These are phyloP conservation scores for Basidiobolus meristosporus DNA, from an alignment of 371 early-diverging fungal genomes.

Conservation along the genomic window DNA sequence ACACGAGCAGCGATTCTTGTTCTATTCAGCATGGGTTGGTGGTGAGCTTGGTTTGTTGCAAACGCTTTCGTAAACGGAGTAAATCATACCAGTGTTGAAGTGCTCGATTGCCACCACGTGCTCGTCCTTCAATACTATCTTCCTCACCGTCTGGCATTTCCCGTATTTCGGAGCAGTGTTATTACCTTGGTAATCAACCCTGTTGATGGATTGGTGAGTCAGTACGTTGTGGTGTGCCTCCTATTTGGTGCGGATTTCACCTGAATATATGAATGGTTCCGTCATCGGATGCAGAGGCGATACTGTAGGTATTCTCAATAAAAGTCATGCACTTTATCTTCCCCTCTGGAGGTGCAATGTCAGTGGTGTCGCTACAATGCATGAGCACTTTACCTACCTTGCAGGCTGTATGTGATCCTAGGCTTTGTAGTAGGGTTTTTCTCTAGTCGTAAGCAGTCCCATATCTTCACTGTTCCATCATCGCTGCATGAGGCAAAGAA, in stretches of 20 bases:
- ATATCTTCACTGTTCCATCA: conserved; percentile 74
- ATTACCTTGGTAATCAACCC: conserved; percentile 7
- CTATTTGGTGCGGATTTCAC: conserved; percentile 8
- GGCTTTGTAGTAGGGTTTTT: conserved; percentile 67
- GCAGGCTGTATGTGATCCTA: conserved; percentile 44
- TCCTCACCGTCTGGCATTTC: conserved; percentile 30
- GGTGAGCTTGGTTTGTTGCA: too few species aligned
- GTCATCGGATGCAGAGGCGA: conserved; percentile 69
- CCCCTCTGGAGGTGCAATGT: conserved; percentile 28
- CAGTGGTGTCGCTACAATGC: not conserved
- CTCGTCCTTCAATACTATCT: conserved; percentile 35
- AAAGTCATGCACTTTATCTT: conserved; percentile 58
- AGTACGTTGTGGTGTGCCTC: not conserved
- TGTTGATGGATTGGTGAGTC: not conserved
- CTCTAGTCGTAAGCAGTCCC: conserved; percentile 69
- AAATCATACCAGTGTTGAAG: conserved; percentile 44
- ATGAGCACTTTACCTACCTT: conserved; percentile 19
- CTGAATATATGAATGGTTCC: conserved; percentile 70
- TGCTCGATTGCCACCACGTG: conserved; percentile 48
- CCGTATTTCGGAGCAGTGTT: conserved; percentile 29
- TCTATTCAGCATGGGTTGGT: conserved; percentile 11
- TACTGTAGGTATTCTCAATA: conserved; percentile 56
- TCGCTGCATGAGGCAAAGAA: conserved; percentile 74
- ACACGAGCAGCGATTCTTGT: conserved; percentile 49
- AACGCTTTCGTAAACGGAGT: too few species aligned